Conservation (phyloP, 2,329 filamentous ascomycete species). For the Colletotrichum lupini region DNA sequence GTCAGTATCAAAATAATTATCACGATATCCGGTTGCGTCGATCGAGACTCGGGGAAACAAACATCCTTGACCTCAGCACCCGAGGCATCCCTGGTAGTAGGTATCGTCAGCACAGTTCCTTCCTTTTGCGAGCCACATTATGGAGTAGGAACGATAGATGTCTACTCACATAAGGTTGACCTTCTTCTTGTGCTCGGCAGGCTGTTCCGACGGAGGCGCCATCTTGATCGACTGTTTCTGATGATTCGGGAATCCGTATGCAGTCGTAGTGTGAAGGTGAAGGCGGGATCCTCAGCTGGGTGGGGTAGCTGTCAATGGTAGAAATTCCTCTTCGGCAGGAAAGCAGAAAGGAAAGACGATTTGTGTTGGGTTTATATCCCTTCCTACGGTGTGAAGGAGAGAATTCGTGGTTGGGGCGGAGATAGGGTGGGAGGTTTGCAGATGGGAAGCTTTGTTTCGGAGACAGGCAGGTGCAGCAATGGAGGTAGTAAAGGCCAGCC, state of each 20-base stretch:
- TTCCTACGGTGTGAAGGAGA: slow-evolving; percentile 11
- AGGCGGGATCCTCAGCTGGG: slow-evolving; percentile 32
- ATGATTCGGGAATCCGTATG: slow-evolving; percentile 25
- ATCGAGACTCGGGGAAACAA: slow-evolving; percentile 50
- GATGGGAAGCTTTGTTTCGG: slow-evolving; percentile 29
- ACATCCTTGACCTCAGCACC: slow-evolving; percentile 89
- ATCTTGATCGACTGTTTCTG: slow-evolving; percentile 62
- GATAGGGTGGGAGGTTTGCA: slow-evolving; percentile 30
- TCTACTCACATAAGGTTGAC: slow-evolving; percentile 80
- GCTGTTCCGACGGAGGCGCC: slow-evolving; percentile 70
- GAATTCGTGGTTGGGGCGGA: slow-evolving; percentile 30
- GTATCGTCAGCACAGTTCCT: slow-evolving; percentile 48
- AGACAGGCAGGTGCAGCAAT: slow-evolving; percentile 20
- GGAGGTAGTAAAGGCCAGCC: slow-evolving; percentile 27
- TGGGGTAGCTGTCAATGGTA: slow-evolving; percentile 23
- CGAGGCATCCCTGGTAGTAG: slow-evolving; percentile 78
- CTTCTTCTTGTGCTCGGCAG: slow-evolving; percentile 77
- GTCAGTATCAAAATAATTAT: slow-evolving; percentile 46
- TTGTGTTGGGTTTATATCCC: slow-evolving; percentile 9
- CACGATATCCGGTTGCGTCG: slow-evolving; percentile 18
- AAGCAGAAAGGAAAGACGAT: slow-evolving; percentile 17
- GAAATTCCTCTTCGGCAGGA: neutral
- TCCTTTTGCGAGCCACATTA: slow-evolving; percentile 7
- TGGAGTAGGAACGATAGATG: neutral
- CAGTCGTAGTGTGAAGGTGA: slow-evolving; percentile 12